Evolutionary conservation across 352 stramenopile genomes (phyloP).

Genomic region (Nothophytophthora sp.): DNA sequence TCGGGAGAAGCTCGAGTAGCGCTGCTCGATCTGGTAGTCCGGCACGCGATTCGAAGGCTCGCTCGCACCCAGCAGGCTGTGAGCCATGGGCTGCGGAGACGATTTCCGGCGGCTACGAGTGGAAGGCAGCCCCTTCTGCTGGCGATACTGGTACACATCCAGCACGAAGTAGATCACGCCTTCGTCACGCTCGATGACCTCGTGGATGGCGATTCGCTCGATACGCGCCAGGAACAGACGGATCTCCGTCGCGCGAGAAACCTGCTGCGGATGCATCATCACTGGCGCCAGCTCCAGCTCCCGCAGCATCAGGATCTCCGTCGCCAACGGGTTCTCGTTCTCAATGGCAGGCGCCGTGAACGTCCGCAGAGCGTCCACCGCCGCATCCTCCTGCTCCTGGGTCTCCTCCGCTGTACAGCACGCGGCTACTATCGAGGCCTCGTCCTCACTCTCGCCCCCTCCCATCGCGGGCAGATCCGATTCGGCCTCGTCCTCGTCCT

Average conservation of each 20-base stretch:
- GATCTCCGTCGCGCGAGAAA: constrained; percentile 58
- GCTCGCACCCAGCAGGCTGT: not conserved
- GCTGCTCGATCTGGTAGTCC: constrained; percentile 65
- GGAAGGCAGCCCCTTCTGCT: constrained; percentile 53
- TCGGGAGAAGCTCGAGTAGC: constrained; percentile 63
- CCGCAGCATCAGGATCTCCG: constrained; percentile 23
- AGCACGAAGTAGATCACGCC: constrained; percentile 56
- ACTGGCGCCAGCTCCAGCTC: constrained; percentile 49
- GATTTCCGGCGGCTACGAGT: constrained; percentile 22
- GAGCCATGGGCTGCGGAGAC: constrained; percentile 5
- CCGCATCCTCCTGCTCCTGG: not conserved
- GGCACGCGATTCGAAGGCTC: constrained; percentile 27
- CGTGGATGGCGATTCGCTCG: constrained; percentile 58
- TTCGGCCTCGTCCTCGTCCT: not conserved
- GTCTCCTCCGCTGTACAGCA: not conserved
- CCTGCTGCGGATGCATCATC: constrained; percentile 43
- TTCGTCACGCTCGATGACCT: constrained; percentile 49
- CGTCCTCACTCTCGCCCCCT: not conserved
- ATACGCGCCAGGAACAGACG: constrained; percentile 59
- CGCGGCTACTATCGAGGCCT: not conserved
- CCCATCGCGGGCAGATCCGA: not conserved
- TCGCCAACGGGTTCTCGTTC: constrained; percentile 17
- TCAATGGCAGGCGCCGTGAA: not conserved
- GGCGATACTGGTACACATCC: constrained; percentile 57
- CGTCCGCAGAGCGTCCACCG: not conserved